A percentile compares a stretch with the other conserved stretches of the same genome.
Evolutionary conservation across 805 yeast genomes (phyloP).

Genomic region (Cyberlindnera lachancei): DNA sequence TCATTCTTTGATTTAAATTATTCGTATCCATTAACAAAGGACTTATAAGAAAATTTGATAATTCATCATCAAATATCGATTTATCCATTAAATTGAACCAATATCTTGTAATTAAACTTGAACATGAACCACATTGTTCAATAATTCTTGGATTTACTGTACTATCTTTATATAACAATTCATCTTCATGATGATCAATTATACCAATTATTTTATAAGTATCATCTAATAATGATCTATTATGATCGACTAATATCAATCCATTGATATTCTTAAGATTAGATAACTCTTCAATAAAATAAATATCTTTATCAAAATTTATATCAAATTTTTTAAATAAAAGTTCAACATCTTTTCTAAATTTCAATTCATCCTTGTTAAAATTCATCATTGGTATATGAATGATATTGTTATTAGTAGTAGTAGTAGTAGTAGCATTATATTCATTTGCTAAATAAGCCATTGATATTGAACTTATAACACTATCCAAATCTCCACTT

Average conservation of each 20-base stretch:
- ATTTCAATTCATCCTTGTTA: conserved; percentile 50
- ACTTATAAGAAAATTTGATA: conserved; percentile 40
- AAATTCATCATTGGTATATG: conserved; percentile 64
- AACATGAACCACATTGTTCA: conserved; percentile 66
- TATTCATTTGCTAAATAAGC: conserved; percentile 46
- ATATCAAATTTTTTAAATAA: conserved; percentile 44
- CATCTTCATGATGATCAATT: conserved; percentile 87
- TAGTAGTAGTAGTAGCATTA: conserved; percentile 18
- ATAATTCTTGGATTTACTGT: conserved; percentile 64
- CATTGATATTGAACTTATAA: conserved; percentile 65
- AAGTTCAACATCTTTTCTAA: conserved; percentile 64
- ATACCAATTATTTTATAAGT: conserved; percentile 41
- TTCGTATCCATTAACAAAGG: conserved; percentile 76
- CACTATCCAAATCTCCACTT: conserved; percentile 84
- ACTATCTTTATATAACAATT: conserved; percentile 38
- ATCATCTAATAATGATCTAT: conserved; percentile 31
- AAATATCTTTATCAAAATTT: conserved; percentile 43
- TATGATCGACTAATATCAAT: conserved; percentile 73
- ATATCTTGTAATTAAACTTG: conserved; percentile 61
- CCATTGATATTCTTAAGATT: conserved; percentile 8
- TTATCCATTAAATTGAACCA: conserved; percentile 33
- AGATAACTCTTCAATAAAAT: conserved; percentile 57
- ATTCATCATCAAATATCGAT: conserved; percentile 8
- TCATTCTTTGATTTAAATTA: conserved; percentile 57
- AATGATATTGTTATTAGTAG: too few species aligned